Percentiles rank a stretch among this genome's conserved stretches.
phyloP scores from a whole-genome alignment of 495 filamentous ascomycete species.

The Chlorociboria aeruginascens region DNA sequence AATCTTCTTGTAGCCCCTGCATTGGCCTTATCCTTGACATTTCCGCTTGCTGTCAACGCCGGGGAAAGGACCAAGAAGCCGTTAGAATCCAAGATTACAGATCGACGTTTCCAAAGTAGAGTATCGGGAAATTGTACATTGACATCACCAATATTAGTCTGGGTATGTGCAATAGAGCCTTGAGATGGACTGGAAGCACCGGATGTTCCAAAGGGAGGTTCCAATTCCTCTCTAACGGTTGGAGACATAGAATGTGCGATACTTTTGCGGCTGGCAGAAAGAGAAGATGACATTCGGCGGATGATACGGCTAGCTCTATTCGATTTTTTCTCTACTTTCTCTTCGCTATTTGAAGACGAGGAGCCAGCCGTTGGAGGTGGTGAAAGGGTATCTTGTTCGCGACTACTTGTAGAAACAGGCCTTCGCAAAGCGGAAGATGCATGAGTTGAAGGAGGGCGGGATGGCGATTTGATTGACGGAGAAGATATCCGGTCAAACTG shows the following conservation, averaged over 20 bases:
- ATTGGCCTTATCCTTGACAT: constrained; percentile 31
- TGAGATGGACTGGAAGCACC: constrained; percentile 18
- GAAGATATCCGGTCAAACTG: constrained; percentile 8
- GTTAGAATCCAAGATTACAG: constrained; percentile 62
- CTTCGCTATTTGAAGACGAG: constrained; percentile 9
- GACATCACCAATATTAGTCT: constrained; percentile 68
- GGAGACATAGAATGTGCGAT: constrained; percentile 42
- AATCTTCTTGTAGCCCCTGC: constrained; percentile 50
- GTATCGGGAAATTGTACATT: constrained; percentile 92
- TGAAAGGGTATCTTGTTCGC: constrained; percentile 4
- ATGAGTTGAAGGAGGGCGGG: constrained; percentile 14
- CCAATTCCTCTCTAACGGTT: constrained; percentile 52
- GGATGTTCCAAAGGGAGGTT: constrained; percentile 24
- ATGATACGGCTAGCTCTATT: constrained; percentile 63
- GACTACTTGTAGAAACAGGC: constrained; percentile 15
- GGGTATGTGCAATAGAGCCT: constrained; percentile 25
- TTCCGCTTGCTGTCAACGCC: constrained; percentile 17
- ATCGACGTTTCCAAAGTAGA: constrained; percentile 82
- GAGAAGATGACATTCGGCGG: constrained; percentile 62
- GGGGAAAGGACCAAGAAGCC: constrained; percentile 54
- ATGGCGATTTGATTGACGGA: constrained; percentile 20
- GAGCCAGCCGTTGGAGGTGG: constrained; percentile 8
- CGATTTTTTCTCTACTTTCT: constrained; percentile 41
- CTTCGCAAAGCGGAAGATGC: constrained; percentile 1
- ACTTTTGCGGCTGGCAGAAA: constrained; percentile 50